Base-by-base conservation (phyloP, 176 grass and related monocot species). In the Paspalum notatum region DNA sequence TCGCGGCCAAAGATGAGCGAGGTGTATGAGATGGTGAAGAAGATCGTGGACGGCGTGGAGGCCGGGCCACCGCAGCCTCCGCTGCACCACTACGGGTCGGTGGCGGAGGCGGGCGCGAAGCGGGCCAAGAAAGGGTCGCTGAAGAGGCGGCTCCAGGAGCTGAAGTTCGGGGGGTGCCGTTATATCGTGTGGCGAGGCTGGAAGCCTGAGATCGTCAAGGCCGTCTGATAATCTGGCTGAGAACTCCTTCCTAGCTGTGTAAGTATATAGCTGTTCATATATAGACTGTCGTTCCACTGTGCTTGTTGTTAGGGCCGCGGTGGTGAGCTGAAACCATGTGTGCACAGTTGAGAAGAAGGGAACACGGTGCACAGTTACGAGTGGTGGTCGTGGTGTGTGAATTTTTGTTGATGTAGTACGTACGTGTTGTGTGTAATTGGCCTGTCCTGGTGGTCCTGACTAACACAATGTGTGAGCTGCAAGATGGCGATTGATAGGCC, bases 1-100 rank as follows among this genome's bases (percentile, higher is more conserved):
- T 84, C 90, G 15, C 89, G 96, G 43, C 96, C 96, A 4, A 99
- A 95, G 80, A 99, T 99, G 96, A 95, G 96, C 11, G 96, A 95
- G 53, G 93, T 93, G 79, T 85, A 95, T 16, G 84, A 88, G 41
- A 95, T 99, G 90, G 80, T 99, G 5, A 78, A 89, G 63, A 86
- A 72, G 67, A 87, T 95, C 25, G 39, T 95, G 1, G 73, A 93
- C 12, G 80, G 61, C 42, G 2, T 88, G 1, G 96, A 90, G 40
- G 59, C 67, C 2, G 90, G 90, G 21, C 24, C 84, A 0, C 92
- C 88, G 3, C 88, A 93, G 77, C 90, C 90, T 14, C 92, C 92
- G 7, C 46, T 95, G 22, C 88, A 90, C 66, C 85, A 69, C 85
- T 80, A 45, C 3, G 54, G 76, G 12, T 47, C 47, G 0, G 83